Evolutionary conservation across 1,284 basidiomycete genomes (phyloP).

Genomic region (Flammula alnicola): DNA sequence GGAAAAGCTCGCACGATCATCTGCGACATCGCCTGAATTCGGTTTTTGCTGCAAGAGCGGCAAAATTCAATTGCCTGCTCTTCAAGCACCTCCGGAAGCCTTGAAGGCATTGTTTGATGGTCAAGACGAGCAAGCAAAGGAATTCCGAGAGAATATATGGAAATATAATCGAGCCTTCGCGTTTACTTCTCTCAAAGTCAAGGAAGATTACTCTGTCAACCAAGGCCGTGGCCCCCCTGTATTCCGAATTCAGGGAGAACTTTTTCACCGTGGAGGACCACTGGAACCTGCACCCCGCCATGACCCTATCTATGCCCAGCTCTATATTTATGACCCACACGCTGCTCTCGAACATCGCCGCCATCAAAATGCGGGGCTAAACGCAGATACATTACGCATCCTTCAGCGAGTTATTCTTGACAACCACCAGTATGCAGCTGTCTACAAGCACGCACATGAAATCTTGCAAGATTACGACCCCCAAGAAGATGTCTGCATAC

Average conservation of each 20-base stretch:
- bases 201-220: conserved; percentile 19
- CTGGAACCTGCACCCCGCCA: not conserved
- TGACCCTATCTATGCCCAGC: not conserved
- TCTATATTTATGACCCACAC: conserved; percentile 2
- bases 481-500: conserved; percentile 23
- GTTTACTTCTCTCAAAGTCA: conserved; percentile 16
- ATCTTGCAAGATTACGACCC: conserved; percentile 27
- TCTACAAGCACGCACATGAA: conserved; percentile 36
- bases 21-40: conserved; percentile 8
- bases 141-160: conserved; percentile 8
- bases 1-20: conserved; percentile 10
- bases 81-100: conserved; percentile 7
- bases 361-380: conserved; percentile 12
- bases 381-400: conserved; percentile 24
- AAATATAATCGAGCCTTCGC: conserved; percentile 17
- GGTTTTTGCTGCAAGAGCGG: conserved; percentile 19
- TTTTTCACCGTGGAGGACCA: not conserved
- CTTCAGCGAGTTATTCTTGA: conserved; percentile 33
- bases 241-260: not conserved
- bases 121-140: not conserved
- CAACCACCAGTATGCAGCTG: conserved; percentile 33
- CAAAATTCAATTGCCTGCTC: conserved; percentile 24
- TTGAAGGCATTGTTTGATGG: conserved; percentile 1
- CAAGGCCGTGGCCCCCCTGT: not conserved
- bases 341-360: not conserved